Base-by-base conservation (phyloP, 768 basidiomycete species). In the Leccinum variicolor region DNA sequence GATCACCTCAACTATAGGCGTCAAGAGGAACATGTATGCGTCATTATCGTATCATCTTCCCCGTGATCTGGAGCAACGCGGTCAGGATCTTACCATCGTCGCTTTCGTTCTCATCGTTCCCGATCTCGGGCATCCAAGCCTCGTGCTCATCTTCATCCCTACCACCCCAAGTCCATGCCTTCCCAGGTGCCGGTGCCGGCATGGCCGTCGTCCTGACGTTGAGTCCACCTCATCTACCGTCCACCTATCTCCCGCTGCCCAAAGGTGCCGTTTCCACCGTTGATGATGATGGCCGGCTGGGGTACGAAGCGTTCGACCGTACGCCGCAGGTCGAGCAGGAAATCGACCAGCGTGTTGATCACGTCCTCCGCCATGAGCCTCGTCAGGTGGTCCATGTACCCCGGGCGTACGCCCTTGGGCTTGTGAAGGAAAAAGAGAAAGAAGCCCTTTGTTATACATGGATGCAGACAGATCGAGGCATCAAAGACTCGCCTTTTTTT, bases 381-480 rank as follows among this genome's bases (percentile, higher is more conserved):
- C 7, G 90, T 91, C 15, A 98, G 81, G 71, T 98, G 95, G 0
- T 96, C 96, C 96, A 98, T 98, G 74, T 92, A 96, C 3, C 94
- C 95, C 45, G 95, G 72, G 26, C 95, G 84, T 41, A 89, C 81
- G 23, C 89, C 85, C 65, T 90, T 89, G 9, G 87, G 85, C 70
- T 87, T 86, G 45, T 6, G 14, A 14, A 33, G 1, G 31, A 33
- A 34, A 15, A 15, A 2, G 13, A 15, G 1, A 34, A 15, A 34
- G 33, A 34, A 2, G 6, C 33, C 33, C 33, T 6, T 34, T 1
- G 14, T 34, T 34, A 34, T 34, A 34, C 14, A 34, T 14, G 33
- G 33, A 34, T 14, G 33, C 33, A 34, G 33, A 34, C 29, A 25
- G 26, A 45, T 43, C 13, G 39, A 55, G 50, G 51, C 21, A 46